Percentiles rank a stretch among this genome's conserved stretches.
phyloP scores from a whole-genome alignment of 805 yeast genomes.

The Lachancea lanzarotensis region DNA sequence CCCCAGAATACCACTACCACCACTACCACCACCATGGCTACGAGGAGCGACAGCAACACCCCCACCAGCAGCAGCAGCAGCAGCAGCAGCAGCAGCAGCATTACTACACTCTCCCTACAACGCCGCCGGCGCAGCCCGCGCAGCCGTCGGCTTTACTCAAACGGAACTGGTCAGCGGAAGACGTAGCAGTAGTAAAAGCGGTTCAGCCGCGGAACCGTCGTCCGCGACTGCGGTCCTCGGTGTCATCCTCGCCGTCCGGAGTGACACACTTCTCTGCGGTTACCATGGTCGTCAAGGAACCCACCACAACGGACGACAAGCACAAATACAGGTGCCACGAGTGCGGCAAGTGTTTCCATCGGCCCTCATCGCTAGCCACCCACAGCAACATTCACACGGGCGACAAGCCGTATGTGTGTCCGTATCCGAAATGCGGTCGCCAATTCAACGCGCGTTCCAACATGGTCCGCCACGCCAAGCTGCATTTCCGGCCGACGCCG shows the following conservation, averaged over 20 bases:
- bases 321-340: constrained; percentile 49
- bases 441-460: constrained; percentile 41
- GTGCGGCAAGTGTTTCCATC: constrained; percentile 74
- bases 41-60: not conserved
- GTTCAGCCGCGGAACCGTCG: not conserved
- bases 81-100: not conserved
- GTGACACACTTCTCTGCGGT: too few species aligned
- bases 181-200: too few species aligned
- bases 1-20: not conserved
- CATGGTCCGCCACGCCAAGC: constrained; percentile 27
- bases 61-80: not conserved
- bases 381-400: constrained; percentile 83
- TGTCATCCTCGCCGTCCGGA: too few species aligned
- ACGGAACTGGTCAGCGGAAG: constrained; percentile 3
- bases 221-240: not conserved
- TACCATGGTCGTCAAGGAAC: too few species aligned
- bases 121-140: not conserved
- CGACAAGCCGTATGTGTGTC: constrained; percentile 79
- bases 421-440: constrained; percentile 53
- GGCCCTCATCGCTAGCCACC: constrained; percentile 80
- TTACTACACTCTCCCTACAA: not conserved
- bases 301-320: too few species aligned
- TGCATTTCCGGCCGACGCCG: constrained; percentile 27
- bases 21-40: not conserved
- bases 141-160: constrained; percentile 1